Conservation (phyloP, 2,329 filamentous ascomycete species). For the Trichothecium sympodiale region DNA sequence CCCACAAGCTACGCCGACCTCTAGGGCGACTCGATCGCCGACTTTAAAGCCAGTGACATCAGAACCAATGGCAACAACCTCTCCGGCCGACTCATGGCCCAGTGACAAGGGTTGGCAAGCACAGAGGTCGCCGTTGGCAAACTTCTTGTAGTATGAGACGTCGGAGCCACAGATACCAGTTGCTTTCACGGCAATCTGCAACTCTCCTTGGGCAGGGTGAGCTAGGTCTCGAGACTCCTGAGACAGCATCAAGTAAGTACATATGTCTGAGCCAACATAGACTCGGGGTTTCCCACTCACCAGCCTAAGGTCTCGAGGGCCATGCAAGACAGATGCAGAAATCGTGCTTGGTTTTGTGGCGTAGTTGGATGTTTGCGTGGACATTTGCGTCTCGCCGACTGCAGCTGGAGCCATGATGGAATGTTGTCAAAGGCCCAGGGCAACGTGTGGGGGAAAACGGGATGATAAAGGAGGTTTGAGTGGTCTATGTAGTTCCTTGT, state of each 20-base stretch:
- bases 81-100: slow-evolving; percentile 50
- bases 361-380: slow-evolving; percentile 28
- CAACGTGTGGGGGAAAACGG: too few species aligned
- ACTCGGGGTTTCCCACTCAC: too few species aligned
- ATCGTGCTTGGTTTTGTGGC: slow-evolving; percentile 30
- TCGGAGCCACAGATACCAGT: slow-evolving; percentile 63
- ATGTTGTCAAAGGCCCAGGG: slow-evolving; percentile 2
- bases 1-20: slow-evolving; percentile 44
- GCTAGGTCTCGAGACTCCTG: slow-evolving; percentile 41
- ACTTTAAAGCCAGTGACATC: slow-evolving; percentile 39
- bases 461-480: too few species aligned
- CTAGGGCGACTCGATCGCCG: slow-evolving; percentile 48
- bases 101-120: slow-evolving; percentile 54
- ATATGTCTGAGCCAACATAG: too few species aligned
- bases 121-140: slow-evolving; percentile 59
- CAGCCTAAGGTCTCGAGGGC: slow-evolving; percentile 44
- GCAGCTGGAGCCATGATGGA: slow-evolving; percentile 39
- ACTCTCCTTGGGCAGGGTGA: slow-evolving; percentile 37
- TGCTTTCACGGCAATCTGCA: slow-evolving; percentile 53
- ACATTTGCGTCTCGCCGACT: slow-evolving; percentile 24
- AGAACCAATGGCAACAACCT: slow-evolving; percentile 44
- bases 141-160: slow-evolving; percentile 62
- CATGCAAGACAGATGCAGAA: slow-evolving; percentile 46
- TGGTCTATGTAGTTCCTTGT: too few species aligned
- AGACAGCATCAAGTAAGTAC: too few species aligned